Evolutionary conservation across 2,329 filamentous ascomycete species (phyloP), one percentile per base, ranked within the genome.

Genomic region (Tolypocladium cylindrosporum): DNA sequence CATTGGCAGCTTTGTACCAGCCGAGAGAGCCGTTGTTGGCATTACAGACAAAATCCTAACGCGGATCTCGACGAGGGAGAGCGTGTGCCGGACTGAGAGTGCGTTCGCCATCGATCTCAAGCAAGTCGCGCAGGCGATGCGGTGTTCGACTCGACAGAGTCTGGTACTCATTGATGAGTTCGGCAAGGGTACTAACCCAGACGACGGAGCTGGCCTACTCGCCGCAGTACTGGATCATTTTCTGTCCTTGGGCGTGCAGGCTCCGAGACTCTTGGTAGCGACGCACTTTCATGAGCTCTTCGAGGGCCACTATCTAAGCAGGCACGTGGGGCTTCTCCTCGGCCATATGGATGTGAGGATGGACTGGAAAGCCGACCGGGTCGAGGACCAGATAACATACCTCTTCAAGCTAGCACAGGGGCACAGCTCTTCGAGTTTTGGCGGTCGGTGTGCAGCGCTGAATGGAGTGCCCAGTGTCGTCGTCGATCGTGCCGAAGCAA

Each of bases 81-180:
- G 81, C 58, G 78, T 84, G 39, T 78, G 79, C 1, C 75, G 75
- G 21, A 77, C 79, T 24, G 83, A 86, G 62, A 87, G 84, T 63
- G 81, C 84, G 2, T 87, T 87, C 67, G 79, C 82, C 41, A 90
- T 90, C 56, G 94, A 99, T 65, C 72, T 99, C 21, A 90, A 94
- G 64, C 93, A 99, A 67, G 85, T 94, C 13, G 86, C 89, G 0
- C 82, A 94, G 58, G 85, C 89, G 0, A 77, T 94, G 55, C 88
- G 82, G 59, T 81, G 90, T 56, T 85, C 88, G 4, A 96, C 91
- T 0, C 77, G 81, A 14, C 82, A 84, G 54, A 97, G 90, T 66
- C 76, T 99, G 7, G 71, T 99, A 1, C 77, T 99, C n/a, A 84
- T 97, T 51, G 94, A 99, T 65, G 94, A 99, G 67, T 97, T 99